Evolutionary conservation across 345 rosid species (phyloP).

Genomic region (Boechera stricta): DNA sequence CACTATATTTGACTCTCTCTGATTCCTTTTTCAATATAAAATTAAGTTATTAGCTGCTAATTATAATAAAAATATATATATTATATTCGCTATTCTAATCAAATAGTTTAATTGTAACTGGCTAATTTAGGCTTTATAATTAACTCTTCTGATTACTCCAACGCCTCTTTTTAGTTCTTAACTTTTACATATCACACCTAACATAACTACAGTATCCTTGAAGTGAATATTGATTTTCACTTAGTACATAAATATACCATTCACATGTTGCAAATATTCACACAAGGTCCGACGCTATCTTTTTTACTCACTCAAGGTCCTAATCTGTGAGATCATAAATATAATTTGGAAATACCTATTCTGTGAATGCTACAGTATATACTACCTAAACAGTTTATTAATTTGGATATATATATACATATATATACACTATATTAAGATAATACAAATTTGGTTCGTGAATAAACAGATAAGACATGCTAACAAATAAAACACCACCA

Average conservation of each 20-base stretch:
- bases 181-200: background rate
- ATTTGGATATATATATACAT: background rate
- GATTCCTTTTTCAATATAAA: background rate
- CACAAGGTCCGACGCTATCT: too few relatives aligned
- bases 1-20: slow-evolving; percentile 42
- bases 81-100: slow-evolving; percentile 18
- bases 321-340: background rate
- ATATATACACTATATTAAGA: background rate
- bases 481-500: slow-evolving; percentile 38
- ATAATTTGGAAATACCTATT: slow-evolving; percentile 1
- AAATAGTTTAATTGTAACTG: background rate
- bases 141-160: background rate
- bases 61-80: background rate
- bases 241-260: background rate
- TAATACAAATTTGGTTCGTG: slow-evolving; percentile 9
- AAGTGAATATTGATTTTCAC: slow-evolving; percentile 2
- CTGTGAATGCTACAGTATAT: background rate
- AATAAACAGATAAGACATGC: slow-evolving; percentile 42
- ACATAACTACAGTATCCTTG: background rate
- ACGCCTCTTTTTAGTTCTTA: background rate
- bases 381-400: background rate
- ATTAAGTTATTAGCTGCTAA: background rate
- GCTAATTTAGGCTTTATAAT: slow-evolving; percentile 17
- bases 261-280: background rate
- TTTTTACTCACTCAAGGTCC: slow-evolving; percentile 3